phyloP scores from a whole-genome alignment of 2,329 filamentous ascomycete species.

The Curvularia hawaiiensis region DNA sequence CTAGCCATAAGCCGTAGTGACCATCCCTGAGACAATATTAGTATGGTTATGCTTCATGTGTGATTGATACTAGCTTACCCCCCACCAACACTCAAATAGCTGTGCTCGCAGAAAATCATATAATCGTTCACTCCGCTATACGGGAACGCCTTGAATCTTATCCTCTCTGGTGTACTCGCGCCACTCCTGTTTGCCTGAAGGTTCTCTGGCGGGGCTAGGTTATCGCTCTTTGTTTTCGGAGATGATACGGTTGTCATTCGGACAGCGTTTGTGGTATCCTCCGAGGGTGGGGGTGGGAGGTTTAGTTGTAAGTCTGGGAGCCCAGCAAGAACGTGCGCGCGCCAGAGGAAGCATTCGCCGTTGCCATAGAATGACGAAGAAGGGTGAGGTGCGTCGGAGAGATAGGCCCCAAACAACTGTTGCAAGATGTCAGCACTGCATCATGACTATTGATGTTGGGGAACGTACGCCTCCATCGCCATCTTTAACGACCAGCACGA shows the following conservation, averaged over 20 bases:
- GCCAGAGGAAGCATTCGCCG: constrained; percentile 94
- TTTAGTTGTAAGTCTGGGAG: constrained; percentile 52
- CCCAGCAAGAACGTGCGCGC: constrained; percentile 69
- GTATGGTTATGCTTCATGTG: background rate
- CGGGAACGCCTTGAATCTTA: constrained; percentile 96
- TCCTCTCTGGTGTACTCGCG: constrained; percentile 69
- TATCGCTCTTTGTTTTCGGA: constrained; percentile 24
- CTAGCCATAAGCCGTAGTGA: constrained; percentile 91
- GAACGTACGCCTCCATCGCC: constrained; percentile 70
- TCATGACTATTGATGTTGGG: background rate
- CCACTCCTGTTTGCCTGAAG: constrained; percentile 43
- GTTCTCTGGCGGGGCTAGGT: constrained; percentile 35
- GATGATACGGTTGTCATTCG: constrained; percentile 64
- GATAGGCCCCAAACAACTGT: constrained; percentile 85
- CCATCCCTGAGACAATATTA: constrained; percentile 63
- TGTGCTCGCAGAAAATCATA: constrained; percentile 88
- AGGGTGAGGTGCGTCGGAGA: constrained; percentile 85
- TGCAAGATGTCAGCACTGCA: constrained; percentile 11
- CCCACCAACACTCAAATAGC: constrained; percentile 85
- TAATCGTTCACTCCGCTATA: constrained; percentile 97
- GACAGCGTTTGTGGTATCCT: constrained; percentile 65
- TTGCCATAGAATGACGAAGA: constrained; percentile 89
- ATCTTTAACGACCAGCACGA: constrained; percentile 87
- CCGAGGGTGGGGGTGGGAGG: constrained; percentile 72
- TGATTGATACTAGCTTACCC: constrained; percentile 53